phyloP scores from a whole-genome alignment of 2,329 filamentous ascomycete species.

The Beauveria pseudobassiana region DNA sequence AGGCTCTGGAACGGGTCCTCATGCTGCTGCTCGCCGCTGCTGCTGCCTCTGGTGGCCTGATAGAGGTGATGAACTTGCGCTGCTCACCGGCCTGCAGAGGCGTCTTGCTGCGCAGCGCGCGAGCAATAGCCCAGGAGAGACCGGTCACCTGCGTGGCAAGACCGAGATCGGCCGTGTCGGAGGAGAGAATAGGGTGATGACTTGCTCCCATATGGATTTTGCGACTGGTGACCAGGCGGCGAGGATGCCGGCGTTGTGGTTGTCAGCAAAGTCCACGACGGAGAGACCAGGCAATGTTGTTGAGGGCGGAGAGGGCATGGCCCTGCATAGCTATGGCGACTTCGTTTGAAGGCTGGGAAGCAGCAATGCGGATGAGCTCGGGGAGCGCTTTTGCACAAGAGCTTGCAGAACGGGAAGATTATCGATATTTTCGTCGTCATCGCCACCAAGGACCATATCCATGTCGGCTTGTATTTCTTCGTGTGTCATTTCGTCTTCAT shows the following conservation, averaged over 20 bases:
- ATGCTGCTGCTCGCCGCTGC: slow-evolving; percentile 16
- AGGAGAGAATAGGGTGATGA: slow-evolving; percentile 49
- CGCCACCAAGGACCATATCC: slow-evolving; percentile 51
- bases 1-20: slow-evolving; percentile 55
- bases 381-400: slow-evolving; percentile 29
- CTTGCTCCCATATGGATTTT: slow-evolving; percentile 48
- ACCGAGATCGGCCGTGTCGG: slow-evolving; percentile 53
- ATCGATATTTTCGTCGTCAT: slow-evolving; percentile 33
- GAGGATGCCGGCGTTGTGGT: slow-evolving; percentile 44
- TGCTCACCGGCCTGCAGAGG: slow-evolving; percentile 47
- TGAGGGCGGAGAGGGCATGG: slow-evolving; percentile 52
- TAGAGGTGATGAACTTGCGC: slow-evolving; percentile 59
- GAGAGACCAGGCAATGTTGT: slow-evolving; percentile 62
- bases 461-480: slow-evolving; percentile 57
- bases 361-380: slow-evolving; percentile 40
- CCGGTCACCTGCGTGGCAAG: slow-evolving; percentile 58
- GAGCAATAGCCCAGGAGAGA: slow-evolving; percentile 58
- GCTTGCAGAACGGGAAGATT: slow-evolving; percentile 47
- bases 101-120: slow-evolving; percentile 40
- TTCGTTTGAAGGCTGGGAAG: slow-evolving; percentile 32
- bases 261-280: slow-evolving; percentile 49
- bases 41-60: slow-evolving; percentile 42
- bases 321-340: slow-evolving; percentile 39
- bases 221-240: slow-evolving; percentile 47
- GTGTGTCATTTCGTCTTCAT: slow-evolving; percentile 47